Percentiles rank a stretch among this genome's conserved stretches.
phyloP scores from a whole-genome alignment of 2,329 filamentous ascomycete species.

The Ploettnerulaceae sp. region DNA sequence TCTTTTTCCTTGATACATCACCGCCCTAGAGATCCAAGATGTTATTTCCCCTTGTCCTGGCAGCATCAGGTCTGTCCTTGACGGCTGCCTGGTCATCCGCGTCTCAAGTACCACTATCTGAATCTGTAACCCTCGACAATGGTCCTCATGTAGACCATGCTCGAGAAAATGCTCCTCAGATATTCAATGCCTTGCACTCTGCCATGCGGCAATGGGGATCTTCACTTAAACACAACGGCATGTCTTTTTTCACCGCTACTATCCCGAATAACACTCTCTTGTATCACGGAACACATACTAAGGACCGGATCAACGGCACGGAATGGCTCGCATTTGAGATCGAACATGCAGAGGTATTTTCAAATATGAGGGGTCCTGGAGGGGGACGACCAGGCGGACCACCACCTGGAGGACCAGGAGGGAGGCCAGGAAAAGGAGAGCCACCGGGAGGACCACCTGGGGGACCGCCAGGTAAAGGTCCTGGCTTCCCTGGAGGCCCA shows the following conservation, averaged over 20 bases:
- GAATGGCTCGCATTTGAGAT: conserved; percentile 76
- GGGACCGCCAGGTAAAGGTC: too few species aligned
- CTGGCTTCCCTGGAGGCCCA: too few species aligned
- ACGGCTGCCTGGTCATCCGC: too few species aligned
- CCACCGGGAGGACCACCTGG: too few species aligned
- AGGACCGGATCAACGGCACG: conserved; percentile 45
- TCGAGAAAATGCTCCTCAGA: conserved; percentile 50
- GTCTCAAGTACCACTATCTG: background rate
- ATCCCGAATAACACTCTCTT: conserved; percentile 62
- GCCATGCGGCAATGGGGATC: conserved; percentile 72
- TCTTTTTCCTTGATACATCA: background rate
- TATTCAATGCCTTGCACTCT: conserved; percentile 70
- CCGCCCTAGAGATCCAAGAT: background rate
- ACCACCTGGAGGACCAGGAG: conserved; percentile 11
- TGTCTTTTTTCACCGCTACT: conserved; percentile 63
- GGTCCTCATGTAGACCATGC: conserved; percentile 10
- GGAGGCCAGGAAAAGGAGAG: too few species aligned
- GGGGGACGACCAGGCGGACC: conserved; percentile 14
- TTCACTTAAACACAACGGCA: conserved; percentile 68
- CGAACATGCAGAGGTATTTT: conserved; percentile 66
- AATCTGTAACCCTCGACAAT: background rate
- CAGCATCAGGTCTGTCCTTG: too few species aligned
- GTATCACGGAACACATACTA: conserved; percentile 56
- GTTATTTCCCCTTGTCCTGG: background rate
- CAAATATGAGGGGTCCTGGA: conserved; percentile 29